phyloP scores from a whole-genome alignment of 352 stramenopile genomes.

The Pythium guiyangense region DNA sequence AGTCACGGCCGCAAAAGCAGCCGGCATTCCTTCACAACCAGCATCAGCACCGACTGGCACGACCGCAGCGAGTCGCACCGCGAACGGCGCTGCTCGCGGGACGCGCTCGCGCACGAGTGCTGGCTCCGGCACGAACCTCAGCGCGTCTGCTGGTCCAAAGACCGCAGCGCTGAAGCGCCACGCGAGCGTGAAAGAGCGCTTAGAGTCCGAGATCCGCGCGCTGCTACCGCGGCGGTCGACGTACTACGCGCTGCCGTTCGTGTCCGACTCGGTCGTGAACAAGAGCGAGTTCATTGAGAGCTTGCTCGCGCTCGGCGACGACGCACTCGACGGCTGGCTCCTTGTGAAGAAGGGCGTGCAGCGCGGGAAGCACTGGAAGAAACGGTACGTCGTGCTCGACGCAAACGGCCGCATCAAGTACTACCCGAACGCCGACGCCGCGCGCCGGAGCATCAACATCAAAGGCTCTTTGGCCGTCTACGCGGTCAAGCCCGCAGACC shows the following conservation, averaged over 20 bases:
- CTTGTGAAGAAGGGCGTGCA: constrained; percentile 73
- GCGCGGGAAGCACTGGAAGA: constrained; percentile 81
- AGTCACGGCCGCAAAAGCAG: constrained; percentile 2
- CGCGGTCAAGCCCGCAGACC: constrained; percentile 66
- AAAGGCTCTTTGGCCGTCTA: constrained; percentile 76
- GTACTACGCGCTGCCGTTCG: constrained; percentile 80
- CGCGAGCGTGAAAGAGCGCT: constrained; percentile 49
- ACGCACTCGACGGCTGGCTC: constrained; percentile 67
- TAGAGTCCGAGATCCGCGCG: constrained; percentile 55
- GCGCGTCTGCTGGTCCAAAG: background rate
- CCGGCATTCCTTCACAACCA: background rate
- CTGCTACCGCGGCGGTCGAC: constrained; percentile 53
- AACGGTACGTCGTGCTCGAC: constrained; percentile 75
- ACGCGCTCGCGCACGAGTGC: constrained; percentile 4
- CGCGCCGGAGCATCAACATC: constrained; percentile 72
- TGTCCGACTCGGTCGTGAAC: constrained; percentile 64
- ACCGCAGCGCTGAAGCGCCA: constrained; percentile 19
- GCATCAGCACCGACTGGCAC: background rate
- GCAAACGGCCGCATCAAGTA: constrained; percentile 74
- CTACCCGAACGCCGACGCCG: constrained; percentile 70
- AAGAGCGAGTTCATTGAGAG: constrained; percentile 75
- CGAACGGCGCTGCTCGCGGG: background rate
- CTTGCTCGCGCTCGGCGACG: constrained; percentile 63
- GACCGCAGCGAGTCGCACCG: background rate
- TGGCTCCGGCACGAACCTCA: background rate